A percentile compares a stretch with the other conserved stretches of the same genome.
Conservation (phyloP, 2,329 filamentous ascomycete species). For the Apiospora saccharicola region DNA sequence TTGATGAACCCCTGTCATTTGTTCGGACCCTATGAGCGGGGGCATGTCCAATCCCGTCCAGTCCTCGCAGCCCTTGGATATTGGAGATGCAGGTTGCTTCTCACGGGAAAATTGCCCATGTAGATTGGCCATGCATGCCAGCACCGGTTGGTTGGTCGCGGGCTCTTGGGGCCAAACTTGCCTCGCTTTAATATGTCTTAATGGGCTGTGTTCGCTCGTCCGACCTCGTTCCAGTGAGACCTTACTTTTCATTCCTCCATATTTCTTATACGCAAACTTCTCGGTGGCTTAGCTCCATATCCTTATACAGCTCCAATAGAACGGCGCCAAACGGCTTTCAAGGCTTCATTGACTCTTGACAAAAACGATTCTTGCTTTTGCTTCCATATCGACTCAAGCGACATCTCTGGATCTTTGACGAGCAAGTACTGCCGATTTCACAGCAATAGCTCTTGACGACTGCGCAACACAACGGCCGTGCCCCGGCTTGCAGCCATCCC, state of each 20-base stretch:
- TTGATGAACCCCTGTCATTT: slow-evolving; percentile 26
- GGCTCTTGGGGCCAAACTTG: background rate
- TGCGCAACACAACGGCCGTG: background rate
- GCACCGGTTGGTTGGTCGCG: slow-evolving; percentile 24
- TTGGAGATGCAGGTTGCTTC: slow-evolving; percentile 9
- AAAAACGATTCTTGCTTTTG: background rate
- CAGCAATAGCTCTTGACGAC: background rate
- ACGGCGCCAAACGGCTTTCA: background rate
- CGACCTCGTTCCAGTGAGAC: slow-evolving; percentile 4
- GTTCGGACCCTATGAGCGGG: slow-evolving; percentile 33
- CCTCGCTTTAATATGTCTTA: slow-evolving; percentile 13
- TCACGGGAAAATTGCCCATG: slow-evolving; percentile 18
- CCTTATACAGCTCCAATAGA: background rate
- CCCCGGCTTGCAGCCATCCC: background rate
- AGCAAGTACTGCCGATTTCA: background rate
- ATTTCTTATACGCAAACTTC: background rate
- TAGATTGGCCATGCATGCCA: slow-evolving; percentile 24
- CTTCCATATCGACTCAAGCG: background rate
- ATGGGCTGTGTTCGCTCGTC: slow-evolving; percentile 12
- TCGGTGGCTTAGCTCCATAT: background rate
- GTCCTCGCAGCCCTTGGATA: slow-evolving; percentile 23
- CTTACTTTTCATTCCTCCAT: slow-evolving; percentile 8
- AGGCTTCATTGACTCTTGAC: background rate
- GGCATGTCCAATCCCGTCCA: slow-evolving; percentile 29
- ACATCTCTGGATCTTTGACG: background rate